Evolutionary conservation across 2,329 filamentous ascomycete species (phyloP).

Genomic region (Neofusicoccum parvum): DNA sequence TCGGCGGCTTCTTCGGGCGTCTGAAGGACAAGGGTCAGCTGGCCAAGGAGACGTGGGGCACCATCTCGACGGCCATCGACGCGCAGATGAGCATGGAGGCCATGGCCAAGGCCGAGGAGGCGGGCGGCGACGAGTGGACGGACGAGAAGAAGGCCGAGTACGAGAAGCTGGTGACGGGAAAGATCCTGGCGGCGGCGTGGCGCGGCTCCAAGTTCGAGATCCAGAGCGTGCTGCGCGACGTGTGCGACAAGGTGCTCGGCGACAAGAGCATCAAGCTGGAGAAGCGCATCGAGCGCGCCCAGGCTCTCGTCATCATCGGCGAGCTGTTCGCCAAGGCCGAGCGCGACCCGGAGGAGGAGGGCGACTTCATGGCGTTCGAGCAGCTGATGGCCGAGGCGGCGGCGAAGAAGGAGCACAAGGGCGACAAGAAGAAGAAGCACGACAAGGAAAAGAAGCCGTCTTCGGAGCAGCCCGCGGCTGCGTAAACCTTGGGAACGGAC

Average conservation of each 20-base stretch:
- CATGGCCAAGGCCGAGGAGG: conserved; percentile 95
- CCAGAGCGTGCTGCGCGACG: conserved; percentile 89
- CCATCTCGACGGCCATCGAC: conserved; percentile 92
- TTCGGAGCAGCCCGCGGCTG: not conserved
- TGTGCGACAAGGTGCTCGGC: conserved; percentile 85
- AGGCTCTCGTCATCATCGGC: conserved; percentile 84
- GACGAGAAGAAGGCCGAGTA: conserved; percentile 96
- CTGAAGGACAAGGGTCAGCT: conserved; percentile 96
- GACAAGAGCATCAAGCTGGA: conserved; percentile 75
- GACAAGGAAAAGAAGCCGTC: conserved; percentile 9
- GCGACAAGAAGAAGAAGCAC: conserved; percentile 64
- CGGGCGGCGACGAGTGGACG: conserved; percentile 95
- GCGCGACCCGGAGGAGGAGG: conserved; percentile 91
- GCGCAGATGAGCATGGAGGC: conserved; percentile 99
- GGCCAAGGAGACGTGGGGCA: conserved; percentile 98
- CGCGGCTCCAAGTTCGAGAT: conserved; percentile 97
- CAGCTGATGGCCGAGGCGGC: conserved; percentile 96
- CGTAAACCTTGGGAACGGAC: not conserved
- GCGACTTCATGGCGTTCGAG: conserved; percentile 98
- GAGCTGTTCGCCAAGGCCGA: conserved; percentile 86
- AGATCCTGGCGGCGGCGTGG: conserved; percentile 97
- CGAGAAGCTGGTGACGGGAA: conserved; percentile 92
- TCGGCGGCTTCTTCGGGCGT: conserved; percentile 90
- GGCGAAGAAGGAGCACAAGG: conserved; percentile 84
- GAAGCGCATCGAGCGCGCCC: conserved; percentile 88